Evolutionary conservation across 176 grass and related monocot genomes (phyloP).

Genomic region (Leersia perrieri): DNA sequence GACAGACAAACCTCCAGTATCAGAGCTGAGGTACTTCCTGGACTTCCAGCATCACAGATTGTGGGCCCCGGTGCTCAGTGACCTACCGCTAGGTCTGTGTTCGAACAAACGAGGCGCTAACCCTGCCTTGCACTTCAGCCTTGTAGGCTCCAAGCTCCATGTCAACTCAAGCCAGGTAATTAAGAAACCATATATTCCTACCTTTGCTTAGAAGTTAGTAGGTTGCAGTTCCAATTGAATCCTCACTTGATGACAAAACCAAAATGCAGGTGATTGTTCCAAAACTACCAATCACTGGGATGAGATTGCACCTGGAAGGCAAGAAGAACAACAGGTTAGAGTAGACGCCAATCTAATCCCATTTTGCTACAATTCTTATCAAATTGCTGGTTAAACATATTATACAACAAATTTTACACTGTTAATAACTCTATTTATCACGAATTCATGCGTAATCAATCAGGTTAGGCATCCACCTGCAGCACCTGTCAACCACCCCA

Average conservation of each 20-base stretch:
- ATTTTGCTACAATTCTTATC: background rate
- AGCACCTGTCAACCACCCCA: constrained; percentile 63
- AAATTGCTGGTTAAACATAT: background rate
- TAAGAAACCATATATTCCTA: background rate
- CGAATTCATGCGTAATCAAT: background rate
- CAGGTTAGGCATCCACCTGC: constrained; percentile 82
- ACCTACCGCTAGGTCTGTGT: constrained; percentile 63
- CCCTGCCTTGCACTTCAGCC: constrained; percentile 63
- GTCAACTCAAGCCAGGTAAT: constrained; percentile 69
- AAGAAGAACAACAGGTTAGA: constrained; percentile 75
- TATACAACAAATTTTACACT: background rate
- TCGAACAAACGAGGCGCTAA: constrained; percentile 48
- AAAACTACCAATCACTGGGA: constrained; percentile 67
- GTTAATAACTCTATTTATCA: background rate
- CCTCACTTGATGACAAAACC: background rate
- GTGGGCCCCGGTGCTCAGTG: constrained; percentile 75
- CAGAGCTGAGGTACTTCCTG: constrained; percentile 79
- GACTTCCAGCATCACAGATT: constrained; percentile 79
- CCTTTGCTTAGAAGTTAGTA: background rate
- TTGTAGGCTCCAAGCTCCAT: constrained; percentile 76
- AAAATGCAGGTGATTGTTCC: constrained; percentile 67
- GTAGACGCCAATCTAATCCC: background rate
- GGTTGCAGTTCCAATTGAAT: background rate
- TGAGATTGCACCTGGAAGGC: constrained; percentile 90
- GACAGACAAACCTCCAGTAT: constrained; percentile 74